Evolutionary conservation across 257 asterid species (phyloP).

Genomic region (Solanum pinnatisectum): DNA sequence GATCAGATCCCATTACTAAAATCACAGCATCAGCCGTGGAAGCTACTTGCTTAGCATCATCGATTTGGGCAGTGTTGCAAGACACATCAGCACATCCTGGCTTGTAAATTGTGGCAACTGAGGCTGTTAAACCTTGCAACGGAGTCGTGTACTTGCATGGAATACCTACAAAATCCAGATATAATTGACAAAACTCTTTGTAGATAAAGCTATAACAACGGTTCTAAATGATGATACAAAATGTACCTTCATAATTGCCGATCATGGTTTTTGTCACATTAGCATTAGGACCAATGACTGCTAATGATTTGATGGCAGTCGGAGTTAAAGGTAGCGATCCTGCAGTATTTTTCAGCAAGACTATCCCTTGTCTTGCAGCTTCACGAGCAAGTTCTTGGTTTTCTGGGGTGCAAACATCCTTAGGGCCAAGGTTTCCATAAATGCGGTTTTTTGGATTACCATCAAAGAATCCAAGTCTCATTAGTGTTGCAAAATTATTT

Average conservation of each 20-base stretch:
- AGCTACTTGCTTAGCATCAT: constrained; percentile 50
- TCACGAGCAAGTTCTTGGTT: constrained; percentile 78
- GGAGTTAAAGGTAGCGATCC: constrained; percentile 61
- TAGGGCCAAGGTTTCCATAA: constrained; percentile 72
- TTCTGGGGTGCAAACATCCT: constrained; percentile 60
- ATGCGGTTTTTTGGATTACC: constrained; percentile 61
- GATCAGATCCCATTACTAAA: constrained; percentile 73
- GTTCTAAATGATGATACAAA: background rate
- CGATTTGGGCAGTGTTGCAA: constrained; percentile 45
- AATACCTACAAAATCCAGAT: constrained; percentile 26
- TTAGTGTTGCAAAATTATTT: constrained; percentile 67
- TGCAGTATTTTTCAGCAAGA: constrained; percentile 54
- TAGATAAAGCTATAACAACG: background rate
- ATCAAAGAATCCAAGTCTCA: constrained; percentile 90
- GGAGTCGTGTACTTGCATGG: constrained; percentile 74
- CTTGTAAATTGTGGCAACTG: constrained; percentile 35
- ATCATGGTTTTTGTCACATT: constrained; percentile 58
- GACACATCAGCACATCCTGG: constrained; percentile 50
- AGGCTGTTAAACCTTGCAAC: constrained; percentile 49
- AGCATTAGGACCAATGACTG: constrained; percentile 90
- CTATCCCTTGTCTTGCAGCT: constrained; percentile 79
- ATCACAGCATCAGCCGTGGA: constrained; percentile 67
- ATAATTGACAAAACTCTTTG: background rate
- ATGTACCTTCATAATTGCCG: constrained; percentile 71
- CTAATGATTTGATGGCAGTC: constrained; percentile 47